Base-by-base conservation (phyloP, 257 asterid genomes). In the Ajuga chamaepitys region DNA sequence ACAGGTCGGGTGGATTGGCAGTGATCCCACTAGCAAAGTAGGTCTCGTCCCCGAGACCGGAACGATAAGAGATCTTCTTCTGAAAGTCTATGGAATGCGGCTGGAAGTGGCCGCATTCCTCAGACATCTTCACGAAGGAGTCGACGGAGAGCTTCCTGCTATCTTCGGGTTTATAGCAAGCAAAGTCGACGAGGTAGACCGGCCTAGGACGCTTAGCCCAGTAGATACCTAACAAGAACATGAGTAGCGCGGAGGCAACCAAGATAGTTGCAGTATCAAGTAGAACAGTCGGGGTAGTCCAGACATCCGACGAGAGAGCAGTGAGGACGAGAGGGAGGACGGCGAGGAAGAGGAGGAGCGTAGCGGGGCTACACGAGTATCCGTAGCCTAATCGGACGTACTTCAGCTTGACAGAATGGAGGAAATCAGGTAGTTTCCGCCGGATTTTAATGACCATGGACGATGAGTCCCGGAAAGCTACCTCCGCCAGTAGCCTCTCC, bases 331-430 rank as follows among this genome's bases (percentile, higher is more conserved):
- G 25, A 9, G 93, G 84, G 26, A 80, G 41, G 20, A 79, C 47
- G 0, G 76, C 34, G 1, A 77, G 48, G 46, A 75, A 5, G 18
- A 82, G 10, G 6, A 82, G 26, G 16, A 80, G 57, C 2, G 84
- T 65, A n/a, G 85, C 76, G 0, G 93, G 91, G 37, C 72, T 86
- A 57, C 81, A 78, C 1, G 91, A 81, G 54, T 86, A 91, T 0
- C 91, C 95, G 52, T 84, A 86, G 0, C 95, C 96, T 24, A 91
- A 47, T 54, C 79, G 85, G 0, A 91, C 98, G 20, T 83, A 83
- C 24, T 83, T 83, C 51, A 83, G 86, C 80, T 83, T 83, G 11
- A 83, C 88, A 0, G 86, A 80, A 20, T 78, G 80, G 37, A 83
- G 69, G 34, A 83, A 83, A 34, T 83, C 88, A 0, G 88, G 88